These are phyloP conservation scores for Fonsecaea erecta DNA, from an alignment of 2,329 filamentous ascomycete genomes.

Conservation along the genomic window DNA sequence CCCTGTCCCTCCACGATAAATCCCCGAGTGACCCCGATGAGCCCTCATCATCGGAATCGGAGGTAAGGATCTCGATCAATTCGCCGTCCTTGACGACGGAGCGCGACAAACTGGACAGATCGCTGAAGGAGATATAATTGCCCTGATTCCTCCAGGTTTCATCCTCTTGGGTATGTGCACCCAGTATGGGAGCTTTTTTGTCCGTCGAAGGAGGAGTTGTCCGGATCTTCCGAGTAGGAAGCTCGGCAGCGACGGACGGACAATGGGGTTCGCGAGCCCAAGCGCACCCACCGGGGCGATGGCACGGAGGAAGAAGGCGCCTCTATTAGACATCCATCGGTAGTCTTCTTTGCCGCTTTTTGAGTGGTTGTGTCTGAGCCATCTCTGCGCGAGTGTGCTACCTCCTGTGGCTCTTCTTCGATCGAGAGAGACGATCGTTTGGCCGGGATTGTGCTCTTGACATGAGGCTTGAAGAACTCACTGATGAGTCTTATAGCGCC, in stretches of 20 bases:
- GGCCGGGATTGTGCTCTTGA: slow-evolving; percentile 37
- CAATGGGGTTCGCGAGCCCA: slow-evolving; percentile 23
- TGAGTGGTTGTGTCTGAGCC: slow-evolving; percentile 16
- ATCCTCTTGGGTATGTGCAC: slow-evolving; percentile 1
- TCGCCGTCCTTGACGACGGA: slow-evolving; percentile 62
- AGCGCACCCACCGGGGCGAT: slow-evolving; percentile 19
- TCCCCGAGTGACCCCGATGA: slow-evolving; percentile 62
- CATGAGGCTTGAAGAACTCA: slow-evolving; percentile 54
- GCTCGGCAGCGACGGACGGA: slow-evolving; percentile 33
- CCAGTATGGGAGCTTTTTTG: slow-evolving; percentile 20
- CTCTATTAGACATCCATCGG: not conserved
- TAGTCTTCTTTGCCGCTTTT: slow-evolving; percentile 10
- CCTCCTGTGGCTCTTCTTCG: slow-evolving; percentile 14
- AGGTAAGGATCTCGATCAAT: slow-evolving; percentile 62
- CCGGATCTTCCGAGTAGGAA: slow-evolving; percentile 19
- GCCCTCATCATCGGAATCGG: slow-evolving; percentile 71
- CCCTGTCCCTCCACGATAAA: slow-evolving; percentile 52
- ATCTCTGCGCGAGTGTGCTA: slow-evolving; percentile 11
- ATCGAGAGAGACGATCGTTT: slow-evolving; percentile 36
- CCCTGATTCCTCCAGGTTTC: slow-evolving; percentile 23
- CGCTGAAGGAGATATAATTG: slow-evolving; percentile 39
- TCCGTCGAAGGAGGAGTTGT: slow-evolving; percentile 24
- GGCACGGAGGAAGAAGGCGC: slow-evolving; percentile 17
- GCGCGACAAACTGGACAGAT: slow-evolving; percentile 46
- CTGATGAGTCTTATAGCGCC: slow-evolving; percentile 28